Evolutionary conservation across 2,329 filamentous ascomycete species (phyloP).

Genomic region (Parastagonospora nodorum): DNA sequence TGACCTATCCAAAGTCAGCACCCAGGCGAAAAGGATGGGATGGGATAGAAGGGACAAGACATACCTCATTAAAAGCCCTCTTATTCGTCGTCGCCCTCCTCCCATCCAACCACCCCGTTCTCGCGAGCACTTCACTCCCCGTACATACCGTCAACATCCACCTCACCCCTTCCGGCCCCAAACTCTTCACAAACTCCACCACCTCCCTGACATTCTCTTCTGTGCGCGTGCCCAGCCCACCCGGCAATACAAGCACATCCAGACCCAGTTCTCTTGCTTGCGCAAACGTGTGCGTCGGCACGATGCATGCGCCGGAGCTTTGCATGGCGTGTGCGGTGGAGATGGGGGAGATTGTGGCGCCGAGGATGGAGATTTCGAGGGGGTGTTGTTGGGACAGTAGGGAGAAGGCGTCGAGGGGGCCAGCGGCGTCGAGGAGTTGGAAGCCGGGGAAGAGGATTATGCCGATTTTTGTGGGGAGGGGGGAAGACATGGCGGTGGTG

Average conservation of each 20-base stretch:
- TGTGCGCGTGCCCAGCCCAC: constrained; percentile 55
- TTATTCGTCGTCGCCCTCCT: constrained; percentile 71
- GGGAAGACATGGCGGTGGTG: constrained; percentile 1
- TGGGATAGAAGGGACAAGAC: background rate
- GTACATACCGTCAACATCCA: constrained; percentile 71
- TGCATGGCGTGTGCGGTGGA: constrained; percentile 29
- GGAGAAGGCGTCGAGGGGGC: constrained; percentile 55
- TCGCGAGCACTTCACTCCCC: constrained; percentile 63
- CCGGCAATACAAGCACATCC: constrained; percentile 70
- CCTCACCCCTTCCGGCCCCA: constrained; percentile 49
- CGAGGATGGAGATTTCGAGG: constrained; percentile 42
- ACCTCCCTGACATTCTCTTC: constrained; percentile 41
- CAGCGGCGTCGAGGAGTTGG: constrained; percentile 46
- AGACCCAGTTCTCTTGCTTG: constrained; percentile 52
- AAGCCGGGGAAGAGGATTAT: constrained; percentile 46
- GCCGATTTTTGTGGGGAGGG: constrained; percentile 35
- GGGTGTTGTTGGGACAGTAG: constrained; percentile 33
- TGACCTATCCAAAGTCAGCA: constrained; percentile 41
- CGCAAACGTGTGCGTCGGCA: constrained; percentile 62
- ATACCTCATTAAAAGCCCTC: constrained; percentile 52
- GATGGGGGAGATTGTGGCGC: constrained; percentile 40
- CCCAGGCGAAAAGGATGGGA: background rate
- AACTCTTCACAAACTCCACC: constrained; percentile 53
- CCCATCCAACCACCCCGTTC: constrained; percentile 65
- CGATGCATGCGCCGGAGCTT: constrained; percentile 41